phyloP scores from a whole-genome alignment of 2,329 filamentous ascomycete genomes.

The Epichloe aotearoae region DNA sequence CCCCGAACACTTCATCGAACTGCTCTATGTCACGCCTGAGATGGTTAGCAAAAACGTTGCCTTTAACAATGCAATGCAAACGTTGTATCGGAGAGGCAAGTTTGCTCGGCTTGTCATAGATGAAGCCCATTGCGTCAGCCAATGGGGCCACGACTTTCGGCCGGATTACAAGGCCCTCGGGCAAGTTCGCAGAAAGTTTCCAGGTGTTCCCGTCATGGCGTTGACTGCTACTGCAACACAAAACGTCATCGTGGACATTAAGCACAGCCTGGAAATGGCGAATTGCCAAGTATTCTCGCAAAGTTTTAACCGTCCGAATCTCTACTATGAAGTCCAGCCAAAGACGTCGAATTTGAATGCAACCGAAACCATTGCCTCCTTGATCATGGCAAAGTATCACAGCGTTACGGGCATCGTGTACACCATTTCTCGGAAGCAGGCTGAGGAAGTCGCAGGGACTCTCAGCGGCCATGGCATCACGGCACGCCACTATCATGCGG shows the following conservation, averaged over 20 bases:
- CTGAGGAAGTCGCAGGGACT: slow-evolving; percentile 64
- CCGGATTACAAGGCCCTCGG: slow-evolving; percentile 89
- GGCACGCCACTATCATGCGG: slow-evolving; percentile 78
- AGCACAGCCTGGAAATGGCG: slow-evolving; percentile 76
- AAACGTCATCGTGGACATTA: slow-evolving; percentile 84
- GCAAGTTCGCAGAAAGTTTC: slow-evolving; percentile 56
- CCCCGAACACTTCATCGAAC: slow-evolving; percentile 65
- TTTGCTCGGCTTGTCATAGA: slow-evolving; percentile 91
- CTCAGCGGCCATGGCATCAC: slow-evolving; percentile 53
- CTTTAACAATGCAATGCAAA: slow-evolving; percentile 52
- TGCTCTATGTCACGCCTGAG: slow-evolving; percentile 93
- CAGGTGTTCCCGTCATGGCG: slow-evolving; percentile 79
- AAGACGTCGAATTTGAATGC: slow-evolving; percentile 48
- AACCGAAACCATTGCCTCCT: slow-evolving; percentile 37
- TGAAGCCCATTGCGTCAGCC: slow-evolving; percentile 97
- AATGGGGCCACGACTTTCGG: slow-evolving; percentile 97
- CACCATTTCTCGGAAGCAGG: slow-evolving; percentile 71
- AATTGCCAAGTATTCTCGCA: slow-evolving; percentile 71
- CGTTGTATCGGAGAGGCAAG: slow-evolving; percentile 54
- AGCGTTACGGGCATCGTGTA: slow-evolving; percentile 84
- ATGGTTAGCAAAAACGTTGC: slow-evolving; percentile 76
- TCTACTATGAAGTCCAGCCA: slow-evolving; percentile 70
- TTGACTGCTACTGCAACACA: slow-evolving; percentile 90
- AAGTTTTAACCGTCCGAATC: slow-evolving; percentile 93
- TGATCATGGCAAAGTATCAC: slow-evolving; percentile 59